Conservation (phyloP, 441 rosid genomes). For the Adansonia madagascariensis region DNA sequence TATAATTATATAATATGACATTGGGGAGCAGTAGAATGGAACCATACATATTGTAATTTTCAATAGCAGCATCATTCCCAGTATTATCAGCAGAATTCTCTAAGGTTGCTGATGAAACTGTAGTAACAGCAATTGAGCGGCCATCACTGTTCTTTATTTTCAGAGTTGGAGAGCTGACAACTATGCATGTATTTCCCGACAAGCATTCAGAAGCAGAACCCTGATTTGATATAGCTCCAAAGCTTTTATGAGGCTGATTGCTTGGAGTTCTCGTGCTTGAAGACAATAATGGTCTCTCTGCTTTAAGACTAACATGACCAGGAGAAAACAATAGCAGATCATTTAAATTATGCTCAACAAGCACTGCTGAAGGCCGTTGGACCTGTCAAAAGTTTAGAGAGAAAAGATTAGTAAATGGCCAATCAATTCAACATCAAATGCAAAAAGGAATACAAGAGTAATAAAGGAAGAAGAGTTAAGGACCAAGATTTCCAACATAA, state of each 20-base stretch:
- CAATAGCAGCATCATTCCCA: conserved; percentile 48
- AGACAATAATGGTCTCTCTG: conserved; percentile 39
- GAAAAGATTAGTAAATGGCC: not conserved
- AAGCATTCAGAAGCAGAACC: conserved; percentile 52
- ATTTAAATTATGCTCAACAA: conserved; percentile 57
- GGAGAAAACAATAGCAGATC: conserved; percentile 66
- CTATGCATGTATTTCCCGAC: conserved; percentile 51
- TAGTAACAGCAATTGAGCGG: conserved; percentile 40
- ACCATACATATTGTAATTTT: conserved; percentile 72
- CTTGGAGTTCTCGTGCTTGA: conserved; percentile 52
- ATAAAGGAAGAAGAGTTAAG: conserved; percentile 7
- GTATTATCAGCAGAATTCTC: conserved; percentile 43
- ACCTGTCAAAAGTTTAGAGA: conserved; percentile 32
- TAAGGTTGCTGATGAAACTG: conserved; percentile 44
- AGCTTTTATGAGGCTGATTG: conserved; percentile 47
- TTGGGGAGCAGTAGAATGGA: conserved; percentile 11
- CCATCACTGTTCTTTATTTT: conserved; percentile 49
- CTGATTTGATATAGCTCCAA: conserved; percentile 50
- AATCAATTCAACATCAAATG: not conserved
- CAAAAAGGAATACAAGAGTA: not conserved
- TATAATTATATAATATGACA: not conserved
- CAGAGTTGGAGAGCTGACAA: conserved; percentile 55
- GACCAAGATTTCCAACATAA: not conserved
- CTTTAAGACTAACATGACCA: conserved; percentile 50
- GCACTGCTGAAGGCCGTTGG: conserved; percentile 53